Base-by-base conservation (phyloP, 2,329 filamentous ascomycete species). In the Stachybotrys elegans region DNA sequence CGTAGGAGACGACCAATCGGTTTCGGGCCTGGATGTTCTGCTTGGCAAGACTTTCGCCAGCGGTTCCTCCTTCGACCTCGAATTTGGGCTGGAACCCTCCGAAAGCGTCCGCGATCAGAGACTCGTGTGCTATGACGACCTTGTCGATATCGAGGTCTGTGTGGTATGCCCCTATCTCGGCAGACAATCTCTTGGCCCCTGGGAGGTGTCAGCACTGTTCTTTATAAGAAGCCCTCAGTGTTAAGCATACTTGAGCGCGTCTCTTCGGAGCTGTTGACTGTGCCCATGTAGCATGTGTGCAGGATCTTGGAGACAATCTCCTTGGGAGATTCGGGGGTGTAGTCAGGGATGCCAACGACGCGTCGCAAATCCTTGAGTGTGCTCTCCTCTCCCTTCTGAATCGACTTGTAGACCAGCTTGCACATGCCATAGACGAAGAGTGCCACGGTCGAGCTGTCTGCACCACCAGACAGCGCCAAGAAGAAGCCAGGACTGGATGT, bases 1-100 rank as follows among this genome's bases (percentile, higher is more conserved):
- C 64, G 57, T 86, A 87, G 7, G 77, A 70, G 3, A 80, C 66
- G 3, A 87, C 79, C 75, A 86, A 84, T 34, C 83, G 69, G 16
- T 74, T 70, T 9, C 82, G 69, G 5, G 81, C 82, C 46, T 86
- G 83, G 42, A 86, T 80, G 56, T 86, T 86, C 51, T 86, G 82
- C n/a, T n/a, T n/a, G n/a, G n/a, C n/a, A n/a, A n/a, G n/a, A n/a
- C n/a, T n/a, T n/a, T n/a, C n/a, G n/a, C n/a, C n/a, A n/a, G n/a
- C n/a, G n/a, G n/a, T n/a, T n/a, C n/a, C n/a, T n/a, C n/a, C n/a
- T n/a, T n/a, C n/a, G n/a, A n/a, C n/a, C n/a, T n/a, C n/a, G n/a
- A n/a, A n/a, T n/a, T n/a, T n/a, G n/a, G n/a, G n/a, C n/a, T n/a
- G n/a, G n/a, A n/a, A n/a, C n/a, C n/a, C n/a, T n/a, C n/a, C n/a